Conservation (phyloP, 2,329 filamentous ascomycete species). For the Claviceps sp. region DNA sequence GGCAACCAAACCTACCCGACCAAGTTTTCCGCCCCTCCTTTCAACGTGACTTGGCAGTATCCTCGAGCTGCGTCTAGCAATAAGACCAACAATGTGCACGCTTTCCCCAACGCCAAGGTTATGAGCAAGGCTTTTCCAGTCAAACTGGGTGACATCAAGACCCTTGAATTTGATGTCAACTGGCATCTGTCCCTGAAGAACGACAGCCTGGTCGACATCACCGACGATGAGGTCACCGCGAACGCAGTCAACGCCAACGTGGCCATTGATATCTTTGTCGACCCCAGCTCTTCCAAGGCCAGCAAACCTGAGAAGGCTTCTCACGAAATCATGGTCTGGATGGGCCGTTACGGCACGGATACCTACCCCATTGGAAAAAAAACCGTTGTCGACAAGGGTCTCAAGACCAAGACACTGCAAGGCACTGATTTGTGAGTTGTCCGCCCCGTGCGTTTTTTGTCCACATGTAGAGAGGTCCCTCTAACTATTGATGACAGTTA, state of each 20-base stretch:
- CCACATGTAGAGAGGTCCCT: neutral
- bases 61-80: constrained; percentile 15
- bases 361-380: constrained; percentile 33
- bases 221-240: constrained; percentile 18
- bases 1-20: constrained; percentile 35
- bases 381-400: constrained; percentile 9
- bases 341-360: constrained; percentile 31
- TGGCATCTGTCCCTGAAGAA: constrained; percentile 37
- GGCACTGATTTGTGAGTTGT: constrained; percentile 28
- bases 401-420: constrained; percentile 23
- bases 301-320: constrained; percentile 25
- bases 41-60: constrained; percentile 41
- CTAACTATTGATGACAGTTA: constrained; percentile 13
- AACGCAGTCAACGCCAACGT: constrained; percentile 39
- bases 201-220: constrained; percentile 20
- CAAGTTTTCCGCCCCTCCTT: constrained; percentile 31
- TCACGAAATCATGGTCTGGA: constrained; percentile 46
- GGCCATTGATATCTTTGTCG: constrained; percentile 45
- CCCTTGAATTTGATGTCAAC: constrained; percentile 29
- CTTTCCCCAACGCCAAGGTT: constrained; percentile 39
- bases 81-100: constrained; percentile 31
- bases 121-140: constrained; percentile 30
- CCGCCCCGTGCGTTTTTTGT: neutral
- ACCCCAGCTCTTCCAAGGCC: constrained; percentile 27
- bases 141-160: constrained; percentile 22